phyloP scores from a whole-genome alignment of 2,329 filamentous ascomycete genomes.

The Neoarthrinium moseri region DNA sequence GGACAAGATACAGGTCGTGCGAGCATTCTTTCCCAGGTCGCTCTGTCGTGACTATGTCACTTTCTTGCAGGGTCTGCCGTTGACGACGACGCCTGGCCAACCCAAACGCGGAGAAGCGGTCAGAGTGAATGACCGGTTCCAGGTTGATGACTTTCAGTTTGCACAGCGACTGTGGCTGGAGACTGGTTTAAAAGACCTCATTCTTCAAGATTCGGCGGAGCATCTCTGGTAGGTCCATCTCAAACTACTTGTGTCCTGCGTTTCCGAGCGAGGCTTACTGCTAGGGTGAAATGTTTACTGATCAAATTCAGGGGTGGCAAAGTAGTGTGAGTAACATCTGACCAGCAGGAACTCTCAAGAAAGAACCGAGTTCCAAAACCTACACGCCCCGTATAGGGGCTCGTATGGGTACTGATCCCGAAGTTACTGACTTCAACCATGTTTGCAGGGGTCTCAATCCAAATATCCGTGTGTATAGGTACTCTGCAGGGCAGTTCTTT shows the following conservation, averaged over 20 bases:
- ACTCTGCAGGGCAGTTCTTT: conserved; percentile 84
- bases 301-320: conserved; percentile 3
- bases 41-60: conserved; percentile 75
- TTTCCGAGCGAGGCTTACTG: neutral
- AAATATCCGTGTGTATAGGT: conserved; percentile 88
- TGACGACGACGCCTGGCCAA: conserved; percentile 74
- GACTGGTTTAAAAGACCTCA: conserved; percentile 69
- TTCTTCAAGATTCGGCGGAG: conserved; percentile 39
- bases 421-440: conserved; percentile 44
- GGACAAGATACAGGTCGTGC: conserved; percentile 70
- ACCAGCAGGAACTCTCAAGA: too few species aligned
- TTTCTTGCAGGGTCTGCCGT: conserved; percentile 66
- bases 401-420: too few species aligned
- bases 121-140: conserved; percentile 86
- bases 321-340: neutral
- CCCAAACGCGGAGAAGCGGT: conserved; percentile 80
- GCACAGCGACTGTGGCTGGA: conserved; percentile 73
- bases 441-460: conserved; percentile 59
- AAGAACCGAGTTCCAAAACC: too few species aligned
- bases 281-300: too few species aligned
- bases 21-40: conserved; percentile 70
- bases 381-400: too few species aligned
- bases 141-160: conserved; percentile 74
- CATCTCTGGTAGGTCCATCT: conserved; percentile 43
- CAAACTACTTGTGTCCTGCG: neutral